These are phyloP conservation scores for Rasamsonia emersonii DNA, from an alignment of 2,329 filamentous ascomycete species.

Conservation along the genomic window DNA sequence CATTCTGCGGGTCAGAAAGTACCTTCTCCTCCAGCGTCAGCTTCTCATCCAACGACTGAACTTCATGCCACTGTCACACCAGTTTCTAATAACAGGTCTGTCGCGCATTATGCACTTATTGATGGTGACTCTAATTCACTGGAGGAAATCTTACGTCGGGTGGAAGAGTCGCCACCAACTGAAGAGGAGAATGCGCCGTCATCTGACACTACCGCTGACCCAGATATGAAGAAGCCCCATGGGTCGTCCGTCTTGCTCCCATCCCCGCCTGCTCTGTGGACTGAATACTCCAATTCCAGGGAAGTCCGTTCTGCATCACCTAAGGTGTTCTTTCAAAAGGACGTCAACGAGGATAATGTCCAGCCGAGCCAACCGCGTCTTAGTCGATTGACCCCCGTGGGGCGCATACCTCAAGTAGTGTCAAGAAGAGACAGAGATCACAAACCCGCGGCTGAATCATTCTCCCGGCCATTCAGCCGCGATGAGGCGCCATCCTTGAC, in stretches of 20 bases:
- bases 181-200: slow-evolving; percentile 19
- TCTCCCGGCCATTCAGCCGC: slow-evolving; percentile 69
- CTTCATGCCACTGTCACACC: slow-evolving; percentile 34
- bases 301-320: slow-evolving; percentile 24
- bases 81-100: slow-evolving; percentile 31
- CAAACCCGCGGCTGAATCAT: slow-evolving; percentile 65
- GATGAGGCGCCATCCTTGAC: slow-evolving; percentile 35
- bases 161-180: slow-evolving; percentile 32
- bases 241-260: slow-evolving; percentile 33
- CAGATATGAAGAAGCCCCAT: slow-evolving; percentile 25
- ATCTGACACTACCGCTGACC: slow-evolving; percentile 18
- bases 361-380: slow-evolving; percentile 33
- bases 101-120: slow-evolving; percentile 52
- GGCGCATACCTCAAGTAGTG: slow-evolving; percentile 75
- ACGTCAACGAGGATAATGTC: slow-evolving; percentile 13
- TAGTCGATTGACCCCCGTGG: slow-evolving; percentile 69
- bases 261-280: slow-evolving; percentile 31
- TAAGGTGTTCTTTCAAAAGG: slow-evolving; percentile 27
- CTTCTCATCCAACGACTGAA: slow-evolving; percentile 17
- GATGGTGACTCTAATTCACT: slow-evolving; percentile 37
- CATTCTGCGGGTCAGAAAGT: slow-evolving; percentile 19
- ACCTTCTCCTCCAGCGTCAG: slow-evolving; percentile 12
- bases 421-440: slow-evolving; percentile 56
- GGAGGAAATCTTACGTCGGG: slow-evolving; percentile 28
- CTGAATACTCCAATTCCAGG: slow-evolving; percentile 18